A percentile compares a stretch with the other conserved stretches of the same genome.
Evolutionary conservation across 495 filamentous ascomycete genomes (phyloP).

Genomic region (Lentithecium fluviatile): DNA sequence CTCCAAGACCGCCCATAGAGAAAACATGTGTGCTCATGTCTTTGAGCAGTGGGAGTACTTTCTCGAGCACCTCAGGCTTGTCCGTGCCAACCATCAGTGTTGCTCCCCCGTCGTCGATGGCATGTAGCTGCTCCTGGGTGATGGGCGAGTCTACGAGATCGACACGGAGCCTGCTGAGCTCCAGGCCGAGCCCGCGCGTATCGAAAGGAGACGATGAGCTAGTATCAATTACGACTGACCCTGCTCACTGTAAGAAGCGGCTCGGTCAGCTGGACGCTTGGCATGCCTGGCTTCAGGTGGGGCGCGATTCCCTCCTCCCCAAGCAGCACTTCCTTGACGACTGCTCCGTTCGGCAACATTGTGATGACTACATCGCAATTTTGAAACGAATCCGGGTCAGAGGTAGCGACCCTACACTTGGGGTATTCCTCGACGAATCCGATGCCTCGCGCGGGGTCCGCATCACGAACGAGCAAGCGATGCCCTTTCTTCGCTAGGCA

Average conservation of each 20-base stretch:
- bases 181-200: slow-evolving; percentile 31
- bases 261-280: not conserved
- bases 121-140: slow-evolving; percentile 39
- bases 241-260: slow-evolving; percentile 11
- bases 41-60: slow-evolving; percentile 33
- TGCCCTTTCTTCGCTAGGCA: slow-evolving; percentile 38
- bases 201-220: slow-evolving; percentile 39
- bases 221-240: slow-evolving; percentile 38
- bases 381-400: slow-evolving; percentile 25
- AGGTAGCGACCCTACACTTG: slow-evolving; percentile 22
- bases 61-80: slow-evolving; percentile 30
- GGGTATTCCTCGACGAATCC: slow-evolving; percentile 31
- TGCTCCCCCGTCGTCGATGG: slow-evolving; percentile 35
- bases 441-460: slow-evolving; percentile 29
- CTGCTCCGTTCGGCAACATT: slow-evolving; percentile 39
- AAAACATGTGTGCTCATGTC: slow-evolving; percentile 35
- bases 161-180: slow-evolving; percentile 33
- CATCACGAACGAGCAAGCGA: slow-evolving; percentile 37
- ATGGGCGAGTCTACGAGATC: slow-evolving; percentile 39
- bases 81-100: slow-evolving; percentile 36
- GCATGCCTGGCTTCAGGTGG: slow-evolving; percentile 31
- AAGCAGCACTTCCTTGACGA: slow-evolving; percentile 37
- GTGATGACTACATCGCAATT: slow-evolving; percentile 39
- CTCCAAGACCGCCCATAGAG: slow-evolving; percentile 33
- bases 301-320: slow-evolving; percentile 35